Evolutionary conservation across 208 protist genomes (phyloP).

Genomic region (Novymonas esmeraldas): DNA sequence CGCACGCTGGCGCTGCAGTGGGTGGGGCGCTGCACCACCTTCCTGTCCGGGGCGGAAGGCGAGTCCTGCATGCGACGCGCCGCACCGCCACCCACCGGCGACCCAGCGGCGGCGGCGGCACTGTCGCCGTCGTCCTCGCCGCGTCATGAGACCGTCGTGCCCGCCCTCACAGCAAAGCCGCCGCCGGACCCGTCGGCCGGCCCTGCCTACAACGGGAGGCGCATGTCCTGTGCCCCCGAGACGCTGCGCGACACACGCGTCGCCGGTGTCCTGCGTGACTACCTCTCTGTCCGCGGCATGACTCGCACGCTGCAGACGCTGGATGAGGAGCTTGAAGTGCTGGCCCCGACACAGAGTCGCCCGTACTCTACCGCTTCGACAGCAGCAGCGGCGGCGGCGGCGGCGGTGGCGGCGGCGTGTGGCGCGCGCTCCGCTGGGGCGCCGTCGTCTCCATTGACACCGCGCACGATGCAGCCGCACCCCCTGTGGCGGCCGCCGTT

Average conservation of each 20-base stretch:
- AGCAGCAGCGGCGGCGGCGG: neutral
- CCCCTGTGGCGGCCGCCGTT: conserved; percentile 2
- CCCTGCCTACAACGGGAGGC: neutral
- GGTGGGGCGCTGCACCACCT: conserved; percentile 9
- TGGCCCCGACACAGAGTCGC: conserved; percentile 17
- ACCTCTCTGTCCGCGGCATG: conserved; percentile 59
- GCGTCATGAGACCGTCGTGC: no score
- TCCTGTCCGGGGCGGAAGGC: conserved; percentile 8
- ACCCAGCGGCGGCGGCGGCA: neutral
- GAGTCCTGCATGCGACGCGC: conserved; percentile 8
- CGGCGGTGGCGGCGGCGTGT: neutral
- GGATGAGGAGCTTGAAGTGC: conserved; percentile 40
- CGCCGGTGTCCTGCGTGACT: conserved; percentile 48
- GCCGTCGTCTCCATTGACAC: neutral
- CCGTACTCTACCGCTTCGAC: conserved; percentile 12
- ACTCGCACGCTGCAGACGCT: conserved; percentile 38
- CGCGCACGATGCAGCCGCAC: neutral
- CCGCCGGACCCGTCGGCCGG: neutral
- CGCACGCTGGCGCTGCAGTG: conserved; percentile 16
- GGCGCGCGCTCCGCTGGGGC: neutral
- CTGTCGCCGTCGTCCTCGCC: no score
- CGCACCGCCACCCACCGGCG: neutral
- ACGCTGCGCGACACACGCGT: conserved; percentile 42
- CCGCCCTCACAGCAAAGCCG: neutral
- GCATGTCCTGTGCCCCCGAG: conserved; percentile 1